Percentiles rank a stretch among this genome's conserved stretches.
phyloP scores from a whole-genome alignment of 1,139 yeast species.

The Yamadazyma jaroonii region DNA sequence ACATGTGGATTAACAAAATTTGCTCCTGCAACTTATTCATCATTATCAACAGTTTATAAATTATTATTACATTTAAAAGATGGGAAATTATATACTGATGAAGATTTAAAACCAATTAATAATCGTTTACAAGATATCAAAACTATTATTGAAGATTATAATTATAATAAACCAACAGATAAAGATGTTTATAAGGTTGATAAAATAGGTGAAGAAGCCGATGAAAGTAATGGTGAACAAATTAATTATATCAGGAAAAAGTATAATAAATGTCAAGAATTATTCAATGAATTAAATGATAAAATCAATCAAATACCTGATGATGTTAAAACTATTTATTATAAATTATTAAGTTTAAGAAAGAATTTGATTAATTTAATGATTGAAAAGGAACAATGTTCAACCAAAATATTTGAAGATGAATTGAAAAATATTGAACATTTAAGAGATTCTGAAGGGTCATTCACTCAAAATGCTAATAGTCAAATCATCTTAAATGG shows the following conservation, averaged over 20 bases:
- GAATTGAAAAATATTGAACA: slow-evolving; percentile 32
- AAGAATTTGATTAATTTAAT: slow-evolving; percentile 32
- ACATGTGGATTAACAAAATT: slow-evolving; percentile 88
- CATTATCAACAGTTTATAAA: slow-evolving; percentile 79
- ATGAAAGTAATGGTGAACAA: slow-evolving; percentile 51
- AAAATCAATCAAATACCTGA: slow-evolving; percentile 57
- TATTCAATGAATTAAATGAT: slow-evolving; percentile 49
- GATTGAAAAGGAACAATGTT: slow-evolving; percentile 19
- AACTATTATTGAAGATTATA: slow-evolving; percentile 46
- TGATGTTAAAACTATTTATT: slow-evolving; percentile 50
- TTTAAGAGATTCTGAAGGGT: slow-evolving; percentile 33
- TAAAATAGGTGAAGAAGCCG: slow-evolving; percentile 12
- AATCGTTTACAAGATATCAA: slow-evolving; percentile 67
- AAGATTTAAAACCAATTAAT: slow-evolving; percentile 75
- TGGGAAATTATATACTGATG: slow-evolving; percentile 76
- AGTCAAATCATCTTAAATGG: slow-evolving; percentile 67
- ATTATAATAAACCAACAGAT: slow-evolving; percentile 30
- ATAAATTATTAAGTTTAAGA: slow-evolving; percentile 40
- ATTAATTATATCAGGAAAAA: slow-evolving; percentile 55
- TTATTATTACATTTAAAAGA: slow-evolving; percentile 78
- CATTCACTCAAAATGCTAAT: slow-evolving; percentile 22
- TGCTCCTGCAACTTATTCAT: slow-evolving; percentile 93
- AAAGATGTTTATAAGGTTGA: slow-evolving; percentile 15
- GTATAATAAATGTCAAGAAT: slow-evolving; percentile 53
- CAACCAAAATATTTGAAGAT: slow-evolving; percentile 11